Evolutionary conservation across 148 eudicot species (phyloP).

Genomic region (Cornus suecica): DNA sequence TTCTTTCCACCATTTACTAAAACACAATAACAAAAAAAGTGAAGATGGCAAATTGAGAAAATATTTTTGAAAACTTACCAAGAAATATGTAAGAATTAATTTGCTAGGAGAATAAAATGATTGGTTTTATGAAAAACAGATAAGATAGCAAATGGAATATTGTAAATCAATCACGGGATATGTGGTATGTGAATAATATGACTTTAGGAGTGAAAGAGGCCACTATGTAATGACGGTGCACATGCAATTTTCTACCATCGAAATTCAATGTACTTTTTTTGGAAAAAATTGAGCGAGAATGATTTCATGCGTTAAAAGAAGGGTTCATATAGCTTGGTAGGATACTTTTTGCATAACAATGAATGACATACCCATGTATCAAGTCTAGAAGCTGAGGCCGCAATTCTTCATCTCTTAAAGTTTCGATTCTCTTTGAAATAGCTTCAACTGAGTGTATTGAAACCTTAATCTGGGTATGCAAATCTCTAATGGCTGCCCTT

Average conservation of each 20-base stretch:
- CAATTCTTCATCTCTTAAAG: constrained; percentile 81
- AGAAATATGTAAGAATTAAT: background rate
- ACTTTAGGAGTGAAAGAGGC: too few species aligned
- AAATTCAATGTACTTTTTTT: too few species aligned
- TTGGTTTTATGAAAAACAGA: background rate
- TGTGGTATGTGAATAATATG: background rate
- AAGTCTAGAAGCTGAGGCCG: constrained; percentile 87
- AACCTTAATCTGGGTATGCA: constrained; percentile 88
- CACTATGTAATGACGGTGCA: too few species aligned
- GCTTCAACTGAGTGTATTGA: constrained; percentile 93
- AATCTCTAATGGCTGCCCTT: constrained; percentile 67
- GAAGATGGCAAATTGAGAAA: background rate
- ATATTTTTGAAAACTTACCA: background rate
- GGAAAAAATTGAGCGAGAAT: background rate
- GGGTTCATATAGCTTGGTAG: background rate
- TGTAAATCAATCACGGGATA: background rate
- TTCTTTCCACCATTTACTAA: background rate
- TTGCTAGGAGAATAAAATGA: background rate
- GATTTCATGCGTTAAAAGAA: background rate
- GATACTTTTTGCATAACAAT: background rate
- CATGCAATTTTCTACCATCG: background rate
- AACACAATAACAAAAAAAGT: background rate
- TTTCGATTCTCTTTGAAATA: constrained; percentile 84
- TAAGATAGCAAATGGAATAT: background rate
- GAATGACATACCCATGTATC: constrained; percentile 70